Percentiles rank a stretch among this genome's conserved stretches.
Evolutionary conservation across 2,329 filamentous ascomycete genomes (phyloP).

Genomic region (Cladorrhinum sp.): DNA sequence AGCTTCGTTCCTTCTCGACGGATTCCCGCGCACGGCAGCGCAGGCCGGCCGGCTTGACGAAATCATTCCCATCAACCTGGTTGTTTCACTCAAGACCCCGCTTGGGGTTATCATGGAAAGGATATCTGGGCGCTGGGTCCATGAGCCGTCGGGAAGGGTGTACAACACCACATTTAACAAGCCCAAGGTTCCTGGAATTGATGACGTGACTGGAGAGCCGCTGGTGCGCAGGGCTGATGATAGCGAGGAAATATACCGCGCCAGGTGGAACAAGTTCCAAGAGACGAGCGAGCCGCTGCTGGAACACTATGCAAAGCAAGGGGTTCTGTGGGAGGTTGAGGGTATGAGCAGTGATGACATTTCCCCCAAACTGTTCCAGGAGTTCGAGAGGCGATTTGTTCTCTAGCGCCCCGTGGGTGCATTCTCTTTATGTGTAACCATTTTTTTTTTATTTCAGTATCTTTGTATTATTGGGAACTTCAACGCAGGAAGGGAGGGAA

Average conservation of each 20-base stretch:
- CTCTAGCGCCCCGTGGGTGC: constrained; percentile 4
- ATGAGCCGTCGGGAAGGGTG: constrained; percentile 83
- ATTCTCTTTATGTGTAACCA: background rate
- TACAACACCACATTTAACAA: constrained; percentile 95
- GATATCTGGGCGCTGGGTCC: constrained; percentile 90
- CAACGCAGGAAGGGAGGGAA: background rate
- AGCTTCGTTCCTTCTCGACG: constrained; percentile 92
- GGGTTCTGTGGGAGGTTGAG: constrained; percentile 80
- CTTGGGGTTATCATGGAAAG: constrained; percentile 82
- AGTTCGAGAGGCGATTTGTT: constrained; percentile 75
- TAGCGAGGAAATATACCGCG: constrained; percentile 78
- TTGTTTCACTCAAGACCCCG: constrained; percentile 82
- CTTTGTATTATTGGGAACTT: background rate
- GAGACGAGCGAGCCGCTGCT: constrained; percentile 82
- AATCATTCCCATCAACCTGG: constrained; percentile 91
- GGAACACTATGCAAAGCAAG: constrained; percentile 82
- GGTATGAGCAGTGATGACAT: constrained; percentile 95
- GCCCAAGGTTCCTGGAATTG: constrained; percentile 73
- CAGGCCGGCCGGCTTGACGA: constrained; percentile 77
- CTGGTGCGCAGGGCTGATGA: constrained; percentile 84
- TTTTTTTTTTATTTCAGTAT: constrained; percentile 8
- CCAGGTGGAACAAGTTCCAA: constrained; percentile 76
- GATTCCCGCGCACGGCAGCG: constrained; percentile 82
- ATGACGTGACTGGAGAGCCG: constrained; percentile 87
- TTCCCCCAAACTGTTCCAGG: constrained; percentile 77